Evolutionary conservation across 2,329 filamentous ascomycete genomes (phyloP).

Genomic region (Allantophomopsis cytisporea): DNA sequence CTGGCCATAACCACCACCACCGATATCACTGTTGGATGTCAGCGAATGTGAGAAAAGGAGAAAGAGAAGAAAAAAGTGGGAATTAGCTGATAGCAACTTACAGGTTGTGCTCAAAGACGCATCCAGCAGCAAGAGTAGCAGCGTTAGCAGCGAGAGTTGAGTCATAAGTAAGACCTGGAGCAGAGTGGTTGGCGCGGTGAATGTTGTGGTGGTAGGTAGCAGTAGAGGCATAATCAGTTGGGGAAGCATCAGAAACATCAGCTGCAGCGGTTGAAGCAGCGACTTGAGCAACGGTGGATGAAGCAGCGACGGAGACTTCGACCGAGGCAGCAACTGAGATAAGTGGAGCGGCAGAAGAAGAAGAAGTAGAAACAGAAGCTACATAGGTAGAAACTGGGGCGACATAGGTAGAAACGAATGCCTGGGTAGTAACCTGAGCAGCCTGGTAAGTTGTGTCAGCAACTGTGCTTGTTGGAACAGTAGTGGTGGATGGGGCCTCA

Average conservation of each 20-base stretch:
- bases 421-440: not conserved
- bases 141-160: constrained; percentile 50
- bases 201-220: constrained; percentile 69
- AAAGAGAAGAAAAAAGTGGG: not conserved
- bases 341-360: constrained; percentile 2
- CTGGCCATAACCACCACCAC: constrained; percentile 65
- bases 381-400: constrained; percentile 1
- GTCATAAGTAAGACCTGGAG: constrained; percentile 51
- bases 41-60: constrained; percentile 10
- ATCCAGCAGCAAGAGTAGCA: constrained; percentile 45
- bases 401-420: not conserved
- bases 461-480: constrained; percentile 1
- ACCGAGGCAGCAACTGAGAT: not conserved
- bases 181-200: constrained; percentile 74
- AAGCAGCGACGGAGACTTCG: constrained; percentile 3
- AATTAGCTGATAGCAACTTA: constrained; percentile 30
- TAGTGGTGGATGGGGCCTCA: constrained; percentile 1
- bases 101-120: constrained; percentile 65
- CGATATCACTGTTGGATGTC: constrained; percentile 31
- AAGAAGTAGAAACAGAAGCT: constrained; percentile 3
- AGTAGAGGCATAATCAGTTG: constrained; percentile 18
- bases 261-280: constrained; percentile 8
- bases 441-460: too few species aligned
- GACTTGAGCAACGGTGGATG: constrained; percentile 7
- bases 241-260: constrained; percentile 5